These are phyloP conservation scores for Rhinocladiella similis DNA, from an alignment of 2,329 filamentous ascomycete species.

Conservation along the genomic window DNA sequence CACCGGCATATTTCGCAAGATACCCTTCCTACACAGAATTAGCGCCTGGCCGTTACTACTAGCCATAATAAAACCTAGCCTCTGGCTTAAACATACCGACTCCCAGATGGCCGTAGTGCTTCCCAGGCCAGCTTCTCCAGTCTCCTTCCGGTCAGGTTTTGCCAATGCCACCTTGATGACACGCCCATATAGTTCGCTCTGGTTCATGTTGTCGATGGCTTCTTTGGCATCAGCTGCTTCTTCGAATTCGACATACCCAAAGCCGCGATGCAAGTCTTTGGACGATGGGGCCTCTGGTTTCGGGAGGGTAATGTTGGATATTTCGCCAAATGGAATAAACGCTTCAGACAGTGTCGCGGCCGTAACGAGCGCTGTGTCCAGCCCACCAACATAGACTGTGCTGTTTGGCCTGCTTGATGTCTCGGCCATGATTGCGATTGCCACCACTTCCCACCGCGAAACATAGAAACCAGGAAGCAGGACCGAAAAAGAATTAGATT, in stretches of 20 bases:
- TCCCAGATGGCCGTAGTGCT: constrained; percentile 97
- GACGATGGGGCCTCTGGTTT: constrained; percentile 81
- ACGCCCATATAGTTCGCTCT: constrained; percentile 88
- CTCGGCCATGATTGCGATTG: constrained; percentile 67
- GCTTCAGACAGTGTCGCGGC: constrained; percentile 77
- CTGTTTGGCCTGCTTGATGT: constrained; percentile 74
- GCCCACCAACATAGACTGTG: constrained; percentile 88
- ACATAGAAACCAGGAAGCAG: background rate
- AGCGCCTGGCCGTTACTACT: background rate
- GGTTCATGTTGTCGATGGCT: constrained; percentile 99
- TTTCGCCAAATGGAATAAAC: constrained; percentile 96
- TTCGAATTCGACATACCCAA: constrained; percentile 96
- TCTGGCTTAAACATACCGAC: constrained; percentile 66
- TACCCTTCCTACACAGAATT: constrained; percentile 73
- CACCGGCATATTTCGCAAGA: constrained; percentile 82
- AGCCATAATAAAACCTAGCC: constrained; percentile 27
- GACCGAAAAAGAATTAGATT: background rate
- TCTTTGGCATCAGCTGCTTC: constrained; percentile 82
- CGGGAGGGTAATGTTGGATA: constrained; percentile 85
- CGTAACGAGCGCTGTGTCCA: constrained; percentile 72
- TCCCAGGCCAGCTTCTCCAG: constrained; percentile 76
- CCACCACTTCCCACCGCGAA: background rate
- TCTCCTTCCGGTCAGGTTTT: constrained; percentile 72
- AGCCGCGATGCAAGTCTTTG: constrained; percentile 80
- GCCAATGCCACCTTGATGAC: constrained; percentile 90